Evolutionary conservation across 345 rosid genomes (phyloP), one percentile per base, ranked within the genome.

Genomic region (Erucastrum elatum): DNA sequence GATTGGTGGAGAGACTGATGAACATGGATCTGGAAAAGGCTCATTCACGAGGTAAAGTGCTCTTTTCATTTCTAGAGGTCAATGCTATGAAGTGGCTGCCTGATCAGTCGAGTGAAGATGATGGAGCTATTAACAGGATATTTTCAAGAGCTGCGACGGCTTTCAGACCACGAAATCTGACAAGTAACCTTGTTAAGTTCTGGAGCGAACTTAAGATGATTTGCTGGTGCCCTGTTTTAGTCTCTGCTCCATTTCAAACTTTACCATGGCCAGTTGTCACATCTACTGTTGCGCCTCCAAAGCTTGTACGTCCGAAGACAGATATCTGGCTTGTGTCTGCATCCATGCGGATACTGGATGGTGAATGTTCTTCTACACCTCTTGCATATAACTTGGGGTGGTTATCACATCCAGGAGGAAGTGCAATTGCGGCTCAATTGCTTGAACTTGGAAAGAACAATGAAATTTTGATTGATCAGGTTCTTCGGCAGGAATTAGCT

Each of bases 381-480:
- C 86, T 94, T 78, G 87, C 98, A 65, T 90, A 86, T 85, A 88
- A 85, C 80, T 90, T 94, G 70, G 98, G 97, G 62, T 94, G 98
- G 98, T 86, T 89, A 76, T 86, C 88, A 75, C 90, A 90, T 51
- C 97, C 98, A 0, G 98, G 94, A 83, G 98, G 97, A 75, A 88
- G 91, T 84, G 89, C 90, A 68, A 90, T 94, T 83, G 94, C 98
- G 67, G 98, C 96, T 62, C 98, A 94, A 75, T 91, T 94, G 61
- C 98, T 94, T 44, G 98, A 94, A 86, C 97, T 94, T 83, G 98
- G 98, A 60, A 94, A 90, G 77, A 91, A 91, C 85, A 94, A 91
- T 83, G 96, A 90, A 78, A 81, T 89, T 80, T 86, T 94, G 75
- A 84, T 71, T 71, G 93, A 94, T 83, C 90, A 85, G 83, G 88